Evolutionary conservation across 768 basidiomycete species (phyloP), one percentile per base, ranked within the genome.

Genomic region (Pleurotus sapidus): DNA sequence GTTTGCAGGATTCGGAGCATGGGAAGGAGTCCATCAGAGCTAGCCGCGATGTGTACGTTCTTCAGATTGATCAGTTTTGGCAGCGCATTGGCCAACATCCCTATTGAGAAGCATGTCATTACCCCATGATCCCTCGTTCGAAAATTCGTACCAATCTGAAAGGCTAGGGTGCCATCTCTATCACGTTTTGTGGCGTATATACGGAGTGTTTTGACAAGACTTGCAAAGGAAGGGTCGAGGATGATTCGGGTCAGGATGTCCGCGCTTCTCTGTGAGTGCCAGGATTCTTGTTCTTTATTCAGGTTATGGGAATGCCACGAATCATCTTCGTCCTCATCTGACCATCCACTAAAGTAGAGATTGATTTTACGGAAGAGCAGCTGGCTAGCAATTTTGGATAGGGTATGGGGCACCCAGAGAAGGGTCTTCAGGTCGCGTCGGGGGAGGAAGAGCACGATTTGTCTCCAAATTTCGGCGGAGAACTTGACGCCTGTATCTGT

Each of bases 221-320:
- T 71, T 0, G 87, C 84, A 59, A 89, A 89, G 3, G 73, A 65
- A 0, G 76, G 64, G 63, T 89, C 86, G 12, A 81, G 75, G 47
- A 89, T 83, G 56, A 89, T 80, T 34, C 84, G 75, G 0, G 84
- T 86, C 38, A 91, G 74, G 56, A 90, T 86, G 61, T 89, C 88
- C 3, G 87, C 88, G 59, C 80, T 88, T 15, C 86, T 80, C 59
- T 83, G 85, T 0, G 83, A 82, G 65, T 85, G 81, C 61, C 80
- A 74, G 14, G 70, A 72, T 48, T 84, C 79, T 5, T 76, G 70
- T 38, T 79, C 74, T 49, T 67, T 65, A 9, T 61, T 15, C 17
- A 38, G n/a, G 24, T 64, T 23, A 55, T 40, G 39, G 42, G 47
- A 27, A 50, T 37, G 63, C 70, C 59, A 54, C 34, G 57, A 42